Base-by-base conservation (phyloP, 2,329 filamentous ascomycete species). In the Purpureocillium takamizusanense region DNA sequence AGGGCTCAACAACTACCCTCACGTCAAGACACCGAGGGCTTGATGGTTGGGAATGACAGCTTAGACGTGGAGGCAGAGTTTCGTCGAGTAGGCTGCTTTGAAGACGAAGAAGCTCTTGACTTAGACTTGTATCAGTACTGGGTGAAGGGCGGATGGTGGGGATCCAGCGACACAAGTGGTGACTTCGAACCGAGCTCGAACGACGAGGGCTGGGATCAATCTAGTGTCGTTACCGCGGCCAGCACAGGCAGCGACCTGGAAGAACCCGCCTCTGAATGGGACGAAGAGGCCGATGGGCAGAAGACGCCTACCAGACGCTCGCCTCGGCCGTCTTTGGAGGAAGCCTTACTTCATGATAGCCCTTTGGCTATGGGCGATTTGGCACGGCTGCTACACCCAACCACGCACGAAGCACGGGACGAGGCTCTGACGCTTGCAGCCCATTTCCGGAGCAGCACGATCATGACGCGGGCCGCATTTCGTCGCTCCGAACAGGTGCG, bases 41-140 rank as follows among this genome's bases (percentile, higher is more conserved):
- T 66, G 17, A 61, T 82, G 18, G 74, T 81, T 2, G 69, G 67
- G 15, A 69, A 76, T 44, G 72, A 81, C 27, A 69, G 79, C 28
- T 76, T 87, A 21, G 89, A 97, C 51, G 79, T 95, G 2, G 90
- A 95, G 59, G 70, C 67, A 2, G 86, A 92, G 55, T 79, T 89
- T 48, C 76, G 86, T 47, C 75, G 75, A 38, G 70, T 78, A 35
- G 39, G 57, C 7, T 48, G 48, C 11, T 52, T 55, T 38, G 55
- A 61, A 53, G 52, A 78, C 31, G 84, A 92, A 49, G 72, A 74
- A 21, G 74, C 76, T 30, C 66, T 95, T 3, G 83, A 90, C 46
- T 70, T 73, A 2, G 81, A 78, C 42, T 65, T 95, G 2, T 97
- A 95, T 56, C 69, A 70, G 23, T 92, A 89, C 76, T 97, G 87